Base-by-base conservation (phyloP, 148 eudicot species). In the Camellia japonica region DNA sequence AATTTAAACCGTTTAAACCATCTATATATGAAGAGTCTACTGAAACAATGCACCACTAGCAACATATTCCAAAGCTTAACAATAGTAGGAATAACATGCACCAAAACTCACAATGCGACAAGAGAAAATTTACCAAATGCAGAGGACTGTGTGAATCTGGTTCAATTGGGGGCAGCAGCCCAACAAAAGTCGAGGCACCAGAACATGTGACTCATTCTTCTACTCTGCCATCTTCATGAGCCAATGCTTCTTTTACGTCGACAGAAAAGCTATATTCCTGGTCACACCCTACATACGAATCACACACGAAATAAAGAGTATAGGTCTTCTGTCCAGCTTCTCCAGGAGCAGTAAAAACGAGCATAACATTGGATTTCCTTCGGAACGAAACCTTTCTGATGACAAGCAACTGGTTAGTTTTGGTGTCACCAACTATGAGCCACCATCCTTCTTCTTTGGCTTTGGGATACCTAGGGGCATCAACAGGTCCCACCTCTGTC, bases 231-330 rank as follows among this genome's bases (percentile, higher is more conserved):
- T 78, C 87, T 68, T 79, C 86, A 64, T 59, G 43, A 52, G 71
- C 80, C 0, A 30, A 30, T 30, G 87, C 84, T 46, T 85, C 90
- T 81, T 90, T 85, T 9, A 93, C 87, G 70, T 91, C 88, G 95
- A 93, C 62, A 9, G 87, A 76, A 73, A 93, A 93, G 79, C 73
- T 83, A 78, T 93, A 89, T 80, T 91, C 97, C 81, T 91, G 97
- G 64, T 93, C 97, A 77, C 97, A 2, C 97, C 97, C 97, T 86
- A 93, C 87, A 93, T 93, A 93, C 0, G 95, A 91, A 79, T 93
- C 97, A 54, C 97, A 90, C 97, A 93, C 91, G 56, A 90, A 89
- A 75, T 92, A 92, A 46, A 92, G 86, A 0, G 90, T 90, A 38
- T 88, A 88, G 14, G 86, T 82, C 87, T 80, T 90, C 82, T 86